Evolutionary conservation across 2,329 filamentous ascomycete species (phyloP), one percentile per base, ranked within the genome.

Genomic region (Aspergillus versicolor): DNA sequence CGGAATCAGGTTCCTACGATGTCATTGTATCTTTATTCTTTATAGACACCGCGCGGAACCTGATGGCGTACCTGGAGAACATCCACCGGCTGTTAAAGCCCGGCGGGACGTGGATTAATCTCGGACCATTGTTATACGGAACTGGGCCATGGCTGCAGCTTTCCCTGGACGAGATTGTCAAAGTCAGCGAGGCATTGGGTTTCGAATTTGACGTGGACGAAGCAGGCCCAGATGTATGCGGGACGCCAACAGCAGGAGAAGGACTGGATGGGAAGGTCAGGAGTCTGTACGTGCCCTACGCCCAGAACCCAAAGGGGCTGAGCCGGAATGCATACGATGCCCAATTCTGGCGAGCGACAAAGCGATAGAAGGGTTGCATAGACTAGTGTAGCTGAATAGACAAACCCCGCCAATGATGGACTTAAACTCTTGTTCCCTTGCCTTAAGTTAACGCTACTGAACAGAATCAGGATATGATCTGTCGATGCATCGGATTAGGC

Each of bases 1-100:
- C 40, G 1, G 48, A 63, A 2, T 53, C 56, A 2, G 63, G 59
- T 0, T 57, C 61, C 4, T 85, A 76, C 65, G 82, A 85, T 52
- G 72, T 77, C 1, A 68, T 86, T 0, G 67, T 84, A 0, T 84
- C 83, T 0, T 77, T 84, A 43, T 86, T 85, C 70, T 85, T 86
- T 69, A 84, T 86, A 61, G 83, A 86, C 63, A 86, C 83, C 0
- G 83, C 83, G 0, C 76, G 82, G 0, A 85, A 85, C 53, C 66
- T 84, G 1, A 74, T 84, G 65, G 70, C 64, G 0, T 86, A 85
- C 58, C 72, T 85, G 5, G 81, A 85, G 37, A 83, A 77, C 0
- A 84, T 84, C 43, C 73, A 79, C 49, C 67, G 66, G 0, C 62
- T 82, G 0, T 72, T 86, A 3, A 75, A 71, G 43, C 65, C 67